phyloP scores from a whole-genome alignment of 1,284 basidiomycete genomes.

The Microbotryum intermedium region DNA sequence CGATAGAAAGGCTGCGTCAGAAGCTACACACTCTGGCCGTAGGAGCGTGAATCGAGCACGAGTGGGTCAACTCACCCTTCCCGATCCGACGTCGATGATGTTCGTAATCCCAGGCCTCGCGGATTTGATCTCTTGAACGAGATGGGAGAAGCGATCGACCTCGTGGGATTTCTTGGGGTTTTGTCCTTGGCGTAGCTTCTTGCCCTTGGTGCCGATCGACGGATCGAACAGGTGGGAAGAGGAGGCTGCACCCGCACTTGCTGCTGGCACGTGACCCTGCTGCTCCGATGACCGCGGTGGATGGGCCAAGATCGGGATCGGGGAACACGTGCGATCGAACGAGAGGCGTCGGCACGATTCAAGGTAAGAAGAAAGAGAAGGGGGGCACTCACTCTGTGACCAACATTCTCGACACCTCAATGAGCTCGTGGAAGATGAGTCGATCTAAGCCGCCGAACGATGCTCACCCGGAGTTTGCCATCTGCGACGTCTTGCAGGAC shows the following conservation, averaged over 20 bases:
- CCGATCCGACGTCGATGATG: constrained; percentile 26
- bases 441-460: background rate
- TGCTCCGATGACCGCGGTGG: background rate
- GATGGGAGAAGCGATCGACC: constrained; percentile 7
- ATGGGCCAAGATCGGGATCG: constrained; percentile 10
- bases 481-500: constrained; percentile 2
- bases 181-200: constrained; percentile 2
- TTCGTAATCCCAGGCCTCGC: background rate
- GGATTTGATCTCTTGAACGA: constrained; percentile 3
- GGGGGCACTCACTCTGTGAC: constrained; percentile 1
- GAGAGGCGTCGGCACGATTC: constrained; percentile 9
- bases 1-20: no score
- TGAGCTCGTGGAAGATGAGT: background rate
- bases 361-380: constrained; percentile 2
- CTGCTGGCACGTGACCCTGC: background rate
- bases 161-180: constrained; percentile 28
- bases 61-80: constrained; percentile 17
- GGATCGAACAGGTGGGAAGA: background rate
- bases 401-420: no score
- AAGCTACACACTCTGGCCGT: no score
- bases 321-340: constrained; percentile 17
- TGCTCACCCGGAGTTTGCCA: background rate
- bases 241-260: no score
- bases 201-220: background rate
- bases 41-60: no score